These are phyloP conservation scores for Citrus hindsii DNA, from an alignment of 345 rosid species.

Conservation along the genomic window DNA sequence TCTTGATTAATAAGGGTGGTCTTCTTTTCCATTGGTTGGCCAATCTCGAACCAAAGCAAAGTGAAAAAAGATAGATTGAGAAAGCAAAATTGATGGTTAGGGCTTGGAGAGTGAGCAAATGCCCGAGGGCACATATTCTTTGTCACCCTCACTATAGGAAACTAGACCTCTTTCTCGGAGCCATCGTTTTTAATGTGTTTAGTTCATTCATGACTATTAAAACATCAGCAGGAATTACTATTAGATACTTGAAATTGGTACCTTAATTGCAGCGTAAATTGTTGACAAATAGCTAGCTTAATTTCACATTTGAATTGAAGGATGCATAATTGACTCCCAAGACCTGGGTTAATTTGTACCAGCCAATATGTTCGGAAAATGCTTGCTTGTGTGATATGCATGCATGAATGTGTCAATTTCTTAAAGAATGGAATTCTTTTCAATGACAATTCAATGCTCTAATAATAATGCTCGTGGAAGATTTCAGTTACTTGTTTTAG, in stretches of 20 bases:
- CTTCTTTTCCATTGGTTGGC: constrained; percentile 4
- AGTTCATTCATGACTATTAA: neutral
- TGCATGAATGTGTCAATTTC: neutral
- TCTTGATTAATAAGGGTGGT: constrained; percentile 9
- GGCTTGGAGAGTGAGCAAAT: constrained; percentile 9
- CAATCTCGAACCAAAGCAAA: constrained; percentile 11
- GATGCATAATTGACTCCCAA: neutral
- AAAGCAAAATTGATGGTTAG: constrained; percentile 35
- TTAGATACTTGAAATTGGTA: neutral
- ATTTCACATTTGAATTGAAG: neutral
- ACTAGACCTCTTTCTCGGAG: neutral
- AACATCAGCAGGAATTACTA: neutral
- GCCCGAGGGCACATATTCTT: constrained; percentile 29
- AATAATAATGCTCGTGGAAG: neutral
- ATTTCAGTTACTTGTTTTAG: neutral
- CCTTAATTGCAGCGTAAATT: neutral
- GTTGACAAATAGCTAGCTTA: neutral
- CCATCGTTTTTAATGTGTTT: neutral
- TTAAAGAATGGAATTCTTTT: neutral
- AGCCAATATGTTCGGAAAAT: neutral
- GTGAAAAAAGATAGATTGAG: constrained; percentile 3
- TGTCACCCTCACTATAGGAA: neutral
- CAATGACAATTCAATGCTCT: neutral
- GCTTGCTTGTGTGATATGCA: neutral
- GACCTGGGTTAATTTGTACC: neutral